A percentile compares a stretch with the other conserved stretches of the same genome.
Evolutionary conservation across 768 basidiomycete genomes (phyloP).

Genomic region (Macrocybe gigantea): DNA sequence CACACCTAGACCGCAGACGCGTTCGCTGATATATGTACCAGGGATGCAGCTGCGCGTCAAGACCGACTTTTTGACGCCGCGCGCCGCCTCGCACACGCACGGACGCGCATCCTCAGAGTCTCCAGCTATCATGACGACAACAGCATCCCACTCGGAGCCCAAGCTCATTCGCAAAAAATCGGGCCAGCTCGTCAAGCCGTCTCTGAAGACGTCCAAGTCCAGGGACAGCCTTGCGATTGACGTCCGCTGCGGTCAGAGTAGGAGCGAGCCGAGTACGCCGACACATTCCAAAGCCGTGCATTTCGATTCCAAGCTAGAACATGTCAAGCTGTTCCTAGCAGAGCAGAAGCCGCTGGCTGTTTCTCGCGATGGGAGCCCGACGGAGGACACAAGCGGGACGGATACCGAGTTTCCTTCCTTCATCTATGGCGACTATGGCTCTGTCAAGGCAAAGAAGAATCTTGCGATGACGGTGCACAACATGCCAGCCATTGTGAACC

Average conservation of each 20-base stretch:
- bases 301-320: conserved; percentile 88
- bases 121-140: conserved; percentile 16
- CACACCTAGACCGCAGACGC: conserved; percentile 23
- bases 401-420: conserved; percentile 72
- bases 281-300: conserved; percentile 80
- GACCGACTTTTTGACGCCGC: conserved; percentile 17
- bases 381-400: conserved; percentile 74
- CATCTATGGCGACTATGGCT: conserved; percentile 44
- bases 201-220: conserved; percentile 69
- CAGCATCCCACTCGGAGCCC: conserved; percentile 24
- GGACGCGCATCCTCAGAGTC: conserved; percentile 18
- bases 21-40: conserved; percentile 33
- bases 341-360: conserved; percentile 95
- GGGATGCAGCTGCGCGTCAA: conserved; percentile 30
- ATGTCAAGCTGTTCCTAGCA: conserved; percentile 90
- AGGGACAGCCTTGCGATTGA: conserved; percentile 47
- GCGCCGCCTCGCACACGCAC: conserved; percentile 25
- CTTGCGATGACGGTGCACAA: conserved; percentile 64
- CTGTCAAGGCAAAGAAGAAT: conserved; percentile 23
- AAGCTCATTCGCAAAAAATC: conserved; percentile 84
- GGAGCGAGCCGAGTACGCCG: conserved; percentile 82
- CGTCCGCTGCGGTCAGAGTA: conserved; percentile 39
- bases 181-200: conserved; percentile 88
- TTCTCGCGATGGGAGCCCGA: conserved; percentile 84
- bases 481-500: conserved; percentile 44